These are phyloP conservation scores for Kazachstania bromeliacearum DNA, from an alignment of 805 yeast species.

Conservation along the genomic window DNA sequence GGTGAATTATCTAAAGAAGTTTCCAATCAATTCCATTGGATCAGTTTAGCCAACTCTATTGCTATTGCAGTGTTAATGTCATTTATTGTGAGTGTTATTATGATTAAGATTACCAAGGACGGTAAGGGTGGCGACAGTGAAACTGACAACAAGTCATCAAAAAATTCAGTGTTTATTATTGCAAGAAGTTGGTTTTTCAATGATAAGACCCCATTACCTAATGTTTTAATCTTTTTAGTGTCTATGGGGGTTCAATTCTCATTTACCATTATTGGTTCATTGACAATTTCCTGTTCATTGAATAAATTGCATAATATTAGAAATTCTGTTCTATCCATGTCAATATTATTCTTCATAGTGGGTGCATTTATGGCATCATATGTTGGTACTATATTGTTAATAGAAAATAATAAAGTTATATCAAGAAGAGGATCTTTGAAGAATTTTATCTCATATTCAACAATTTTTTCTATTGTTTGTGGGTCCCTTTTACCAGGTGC, in stretches of 20 bases:
- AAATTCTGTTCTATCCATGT: constrained; percentile 55
- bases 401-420: constrained; percentile 4
- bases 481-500: constrained; percentile 42
- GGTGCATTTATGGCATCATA: constrained; percentile 74
- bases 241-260: constrained; percentile 71
- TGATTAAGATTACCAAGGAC: constrained; percentile 30
- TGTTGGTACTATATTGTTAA: constrained; percentile 46
- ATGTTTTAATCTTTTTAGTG: constrained; percentile 43
- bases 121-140: constrained; percentile 15
- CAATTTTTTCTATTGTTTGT: constrained; percentile 33
- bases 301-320: constrained; percentile 55
- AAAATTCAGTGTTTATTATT: constrained; percentile 24
- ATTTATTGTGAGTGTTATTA: constrained; percentile 50
- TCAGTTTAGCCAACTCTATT: constrained; percentile 62
- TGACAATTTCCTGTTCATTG: constrained; percentile 48
- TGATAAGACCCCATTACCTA: constrained; percentile 24
- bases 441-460: neutral
- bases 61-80: constrained; percentile 55
- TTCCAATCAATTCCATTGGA: constrained; percentile 59
- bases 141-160: constrained; percentile 14
- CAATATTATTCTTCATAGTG: constrained; percentile 48
- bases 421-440: constrained; percentile 4
- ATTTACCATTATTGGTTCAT: constrained; percentile 54
- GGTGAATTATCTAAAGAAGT: constrained; percentile 33
- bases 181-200: constrained; percentile 46